These are phyloP conservation scores for Pelomyxa schiedti DNA, from an alignment of 78 protist genomes.

Conservation along the genomic window DNA sequence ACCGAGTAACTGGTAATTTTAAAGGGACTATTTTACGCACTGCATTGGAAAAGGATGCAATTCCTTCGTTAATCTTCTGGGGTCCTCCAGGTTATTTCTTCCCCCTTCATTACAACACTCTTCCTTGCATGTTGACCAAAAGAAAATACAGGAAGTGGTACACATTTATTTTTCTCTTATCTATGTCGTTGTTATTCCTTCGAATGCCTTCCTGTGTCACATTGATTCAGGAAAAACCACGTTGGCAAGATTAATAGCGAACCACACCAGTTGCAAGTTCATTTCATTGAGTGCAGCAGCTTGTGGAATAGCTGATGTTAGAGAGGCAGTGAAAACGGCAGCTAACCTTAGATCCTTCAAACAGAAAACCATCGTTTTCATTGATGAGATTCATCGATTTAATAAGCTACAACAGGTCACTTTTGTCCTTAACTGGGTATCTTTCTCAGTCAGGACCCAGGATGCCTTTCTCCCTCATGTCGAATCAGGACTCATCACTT, in stretches of 20 bases:
- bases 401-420: slow-evolving; percentile 53
- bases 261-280: background rate
- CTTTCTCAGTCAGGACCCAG: too few relatives aligned
- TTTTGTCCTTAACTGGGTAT: too few relatives aligned
- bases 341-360: background rate
- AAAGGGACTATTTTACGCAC: background rate
- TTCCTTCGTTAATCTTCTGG: slow-evolving; percentile 23
- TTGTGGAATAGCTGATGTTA: slow-evolving; percentile 21
- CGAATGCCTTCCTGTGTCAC: slow-evolving; percentile 5
- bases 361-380: slow-evolving; percentile 27
- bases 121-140: background rate
- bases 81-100: slow-evolving; percentile 47
- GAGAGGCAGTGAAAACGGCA: slow-evolving; percentile 8
- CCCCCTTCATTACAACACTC: background rate
- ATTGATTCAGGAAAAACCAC: slow-evolving; percentile 6
- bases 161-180: too few relatives aligned
- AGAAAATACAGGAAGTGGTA: background rate
- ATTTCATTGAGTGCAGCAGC: slow-evolving; percentile 6
- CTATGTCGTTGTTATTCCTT: too few relatives aligned
- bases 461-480: slow-evolving; percentile 43
- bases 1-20: background rate
- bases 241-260: slow-evolving; percentile 12
- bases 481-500: slow-evolving; percentile 45
- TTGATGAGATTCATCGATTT: slow-evolving; percentile 38
- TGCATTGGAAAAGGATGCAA: background rate